These are phyloP conservation scores for Penicillium decumbens DNA, from an alignment of 2,329 filamentous ascomycete genomes.

Conservation along the genomic window DNA sequence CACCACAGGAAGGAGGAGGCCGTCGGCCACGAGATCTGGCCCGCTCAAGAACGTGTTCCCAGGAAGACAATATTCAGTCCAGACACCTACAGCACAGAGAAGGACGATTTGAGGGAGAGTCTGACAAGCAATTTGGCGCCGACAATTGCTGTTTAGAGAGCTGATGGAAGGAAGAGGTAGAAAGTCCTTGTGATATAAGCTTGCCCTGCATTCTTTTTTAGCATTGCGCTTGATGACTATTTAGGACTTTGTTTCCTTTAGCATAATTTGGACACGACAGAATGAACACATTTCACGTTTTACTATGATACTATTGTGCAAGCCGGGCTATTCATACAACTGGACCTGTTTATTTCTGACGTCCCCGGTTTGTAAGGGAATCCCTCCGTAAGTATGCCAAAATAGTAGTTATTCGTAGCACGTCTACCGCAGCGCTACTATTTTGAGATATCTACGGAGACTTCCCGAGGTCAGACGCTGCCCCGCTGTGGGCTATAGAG, in stretches of 20 bases:
- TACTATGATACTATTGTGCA: neutral
- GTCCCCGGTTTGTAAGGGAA: too few species aligned
- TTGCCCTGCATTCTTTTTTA: neutral
- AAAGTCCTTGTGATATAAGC: neutral
- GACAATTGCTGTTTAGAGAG: constrained; percentile 8
- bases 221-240: neutral
- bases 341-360: too few species aligned
- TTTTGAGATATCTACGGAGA: too few species aligned
- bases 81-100: constrained; percentile 13
- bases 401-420: too few species aligned
- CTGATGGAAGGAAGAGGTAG: neutral
- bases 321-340: too few species aligned
- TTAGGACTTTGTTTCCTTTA: neutral
- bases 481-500: too few species aligned
- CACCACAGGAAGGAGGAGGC: constrained; percentile 47
- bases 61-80: constrained; percentile 8
- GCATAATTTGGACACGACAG: neutral
- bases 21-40: constrained; percentile 50
- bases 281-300: neutral
- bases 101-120: constrained; percentile 9
- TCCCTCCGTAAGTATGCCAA: too few species aligned
- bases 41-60: constrained; percentile 36
- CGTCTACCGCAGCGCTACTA: too few species aligned
- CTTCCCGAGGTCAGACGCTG: too few species aligned
- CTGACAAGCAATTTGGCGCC: constrained; percentile 5